Conservation (phyloP, 1,284 basidiomycete species). For the Amylostereum areolatum region DNA sequence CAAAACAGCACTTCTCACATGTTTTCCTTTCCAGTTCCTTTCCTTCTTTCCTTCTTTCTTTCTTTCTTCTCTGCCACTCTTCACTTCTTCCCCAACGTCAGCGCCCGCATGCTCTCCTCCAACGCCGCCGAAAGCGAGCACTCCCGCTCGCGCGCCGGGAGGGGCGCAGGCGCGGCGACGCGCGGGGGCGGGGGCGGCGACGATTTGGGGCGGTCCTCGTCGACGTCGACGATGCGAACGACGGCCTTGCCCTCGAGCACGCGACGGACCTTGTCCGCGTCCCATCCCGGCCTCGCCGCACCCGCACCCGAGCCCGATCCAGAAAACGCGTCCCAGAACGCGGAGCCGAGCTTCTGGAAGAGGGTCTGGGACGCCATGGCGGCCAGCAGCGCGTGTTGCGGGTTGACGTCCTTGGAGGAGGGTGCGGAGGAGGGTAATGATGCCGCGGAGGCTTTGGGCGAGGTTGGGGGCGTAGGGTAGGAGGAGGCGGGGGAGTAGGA, state of each 20-base stretch:
- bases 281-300: constrained; percentile 36
- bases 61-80: not conserved
- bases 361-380: constrained; percentile 68
- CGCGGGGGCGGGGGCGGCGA: constrained; percentile 4
- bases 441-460: constrained; percentile 7
- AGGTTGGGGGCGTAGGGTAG: constrained; percentile 11
- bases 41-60: too few species aligned
- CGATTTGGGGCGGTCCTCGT: too few species aligned
- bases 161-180: constrained; percentile 1
- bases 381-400: constrained; percentile 50
- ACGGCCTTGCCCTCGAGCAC: constrained; percentile 76
- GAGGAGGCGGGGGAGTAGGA: constrained; percentile 15
- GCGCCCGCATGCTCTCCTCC: constrained; percentile 59
- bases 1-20: too few species aligned
- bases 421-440: constrained; percentile 13
- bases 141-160: constrained; percentile 20
- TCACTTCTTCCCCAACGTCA: constrained; percentile 50
- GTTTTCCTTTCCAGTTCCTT: too few species aligned
- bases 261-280: constrained; percentile 69
- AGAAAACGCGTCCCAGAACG: constrained; percentile 81
- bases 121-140: constrained; percentile 35
- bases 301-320: constrained; percentile 26
- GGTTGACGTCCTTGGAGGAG: constrained; percentile 21
- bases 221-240: constrained; percentile 68
- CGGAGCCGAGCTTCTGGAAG: constrained; percentile 54